Base-by-base conservation (phyloP, 768 basidiomycete species). In the Rhodosporidiobolus sp. region DNA sequence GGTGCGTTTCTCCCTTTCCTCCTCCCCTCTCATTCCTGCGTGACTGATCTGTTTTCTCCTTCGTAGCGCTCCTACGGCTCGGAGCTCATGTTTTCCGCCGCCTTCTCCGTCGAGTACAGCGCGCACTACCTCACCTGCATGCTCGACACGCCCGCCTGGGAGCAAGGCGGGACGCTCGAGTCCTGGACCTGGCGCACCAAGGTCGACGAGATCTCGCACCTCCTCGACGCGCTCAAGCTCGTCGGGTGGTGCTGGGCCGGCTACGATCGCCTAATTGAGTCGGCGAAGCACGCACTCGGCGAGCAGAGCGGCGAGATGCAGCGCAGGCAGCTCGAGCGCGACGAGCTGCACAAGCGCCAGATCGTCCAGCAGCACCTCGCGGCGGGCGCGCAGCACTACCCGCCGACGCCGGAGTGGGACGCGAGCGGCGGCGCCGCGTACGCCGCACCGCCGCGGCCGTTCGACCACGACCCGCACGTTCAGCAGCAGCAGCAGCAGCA, bases 61-160 rank as follows among this genome's bases (percentile, higher is more conserved):
- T 14, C 38, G 38, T 24, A 71, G 65, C 62, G 48, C 11, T 10
- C 22, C 0, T 72, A 72, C 35, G 62, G 71, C 22, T 34, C 54
- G 0, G 57, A 60, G 22, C 32, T 67, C 16, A 28, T 72, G 17
- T 60, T 46, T 34, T 46, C 65, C 22, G 67, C 68, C 6, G 46
- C 63, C 2, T 53, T 70, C n/a, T 55, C 69, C 0, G 34, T 52
- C 50, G 73, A 74, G 65, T 60, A 74, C 53, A 45, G 32, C 12
- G 30, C 32, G 17, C 12, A 59, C 61, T 74, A 54, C 48, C 49
- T 74, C 12, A 17, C 26, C 0, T 35, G 46, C 55, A 63, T 74
- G 69, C 26, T 74, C 50, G 61, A 65, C 11, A 53, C n/a, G 43
- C 68, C 69, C 0, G 35, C 58, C 5, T 65, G 53, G 63, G 72